A percentile compares a stretch with the other conserved stretches of the same genome.
Conservation (phyloP, 768 basidiomycete genomes). For the Lactarius sanguifluus region DNA sequence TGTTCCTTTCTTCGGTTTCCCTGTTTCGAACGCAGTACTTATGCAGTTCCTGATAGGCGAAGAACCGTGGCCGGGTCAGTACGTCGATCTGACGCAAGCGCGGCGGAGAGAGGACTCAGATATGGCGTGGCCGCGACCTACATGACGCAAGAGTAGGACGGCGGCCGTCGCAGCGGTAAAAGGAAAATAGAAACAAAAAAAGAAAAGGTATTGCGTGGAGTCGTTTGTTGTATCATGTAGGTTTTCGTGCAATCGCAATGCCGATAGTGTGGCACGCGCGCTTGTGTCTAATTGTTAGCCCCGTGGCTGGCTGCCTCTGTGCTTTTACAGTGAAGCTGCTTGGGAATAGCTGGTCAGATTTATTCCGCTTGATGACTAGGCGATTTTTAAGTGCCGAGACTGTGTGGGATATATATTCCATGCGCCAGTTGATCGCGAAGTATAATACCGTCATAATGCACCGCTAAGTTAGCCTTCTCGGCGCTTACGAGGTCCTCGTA, state of each 20-base stretch:
- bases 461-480: neutral
- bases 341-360: neutral
- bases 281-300: constrained; percentile 4
- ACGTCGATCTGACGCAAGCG: constrained; percentile 69
- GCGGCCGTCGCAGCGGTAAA: neutral
- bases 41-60: constrained; percentile 47
- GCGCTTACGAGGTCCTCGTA: neutral
- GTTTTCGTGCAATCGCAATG: constrained; percentile 13
- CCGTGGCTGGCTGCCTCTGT: neutral
- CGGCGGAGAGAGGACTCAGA: constrained; percentile 53
- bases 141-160: constrained; percentile 34
- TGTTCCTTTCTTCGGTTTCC: constrained; percentile 21
- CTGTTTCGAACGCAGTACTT: constrained; percentile 12
- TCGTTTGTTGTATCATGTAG: constrained; percentile 10
- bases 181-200: neutral
- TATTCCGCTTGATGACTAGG: constrained; percentile 1
- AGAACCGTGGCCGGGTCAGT: constrained; percentile 68
- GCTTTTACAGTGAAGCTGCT: neutral
- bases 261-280: constrained; percentile 12
- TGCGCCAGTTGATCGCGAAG: neutral
- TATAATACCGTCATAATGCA: constrained; percentile 22
- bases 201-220: constrained; percentile 5
- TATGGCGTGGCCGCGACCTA: constrained; percentile 73
- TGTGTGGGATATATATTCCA: neutral
- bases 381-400: neutral